These are phyloP conservation scores for Vigna angularis DNA, from an alignment of 306 rosid species.

Conservation along the genomic window DNA sequence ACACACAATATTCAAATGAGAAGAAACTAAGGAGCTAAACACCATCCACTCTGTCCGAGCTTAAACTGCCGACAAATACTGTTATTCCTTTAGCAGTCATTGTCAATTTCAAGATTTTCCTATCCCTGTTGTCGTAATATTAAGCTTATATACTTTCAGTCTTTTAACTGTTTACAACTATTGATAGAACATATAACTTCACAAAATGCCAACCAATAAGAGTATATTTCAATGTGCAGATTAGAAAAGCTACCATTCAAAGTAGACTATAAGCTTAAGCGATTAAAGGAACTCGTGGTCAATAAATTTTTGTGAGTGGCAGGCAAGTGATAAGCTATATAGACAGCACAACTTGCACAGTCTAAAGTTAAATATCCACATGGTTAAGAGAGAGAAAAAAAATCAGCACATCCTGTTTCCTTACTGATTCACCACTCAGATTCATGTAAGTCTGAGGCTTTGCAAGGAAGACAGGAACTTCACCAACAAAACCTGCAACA, in stretches of 20 bases:
- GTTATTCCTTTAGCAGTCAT: constrained; percentile 8
- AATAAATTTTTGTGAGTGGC: background rate
- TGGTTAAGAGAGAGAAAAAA: background rate
- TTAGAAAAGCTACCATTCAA: constrained; percentile 13
- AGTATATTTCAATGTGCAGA: constrained; percentile 10
- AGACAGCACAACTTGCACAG: constrained; percentile 2
- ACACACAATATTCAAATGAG: background rate
- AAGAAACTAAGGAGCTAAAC: background rate
- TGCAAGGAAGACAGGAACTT: constrained; percentile 83
- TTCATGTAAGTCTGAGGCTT: constrained; percentile 99
- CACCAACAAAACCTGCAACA: constrained; percentile 77
- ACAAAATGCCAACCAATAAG: background rate
- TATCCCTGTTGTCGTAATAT: background rate
- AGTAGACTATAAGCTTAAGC: constrained; percentile 17
- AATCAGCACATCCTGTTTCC: constrained; percentile 41
- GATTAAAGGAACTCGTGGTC: constrained; percentile 25
- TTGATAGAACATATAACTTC: background rate
- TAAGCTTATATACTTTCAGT: background rate
- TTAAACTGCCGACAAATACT: constrained; percentile 6
- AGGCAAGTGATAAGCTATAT: constrained; percentile 13
- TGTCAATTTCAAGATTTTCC: constrained; percentile 31
- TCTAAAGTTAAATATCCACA: constrained; percentile 9
- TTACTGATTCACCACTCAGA: constrained; percentile 94
- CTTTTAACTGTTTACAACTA: constrained; percentile 4
- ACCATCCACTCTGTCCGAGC: no score